Evolutionary conservation across 768 basidiomycete species (phyloP).

Genomic region (Gymnopilus junonius): DNA sequence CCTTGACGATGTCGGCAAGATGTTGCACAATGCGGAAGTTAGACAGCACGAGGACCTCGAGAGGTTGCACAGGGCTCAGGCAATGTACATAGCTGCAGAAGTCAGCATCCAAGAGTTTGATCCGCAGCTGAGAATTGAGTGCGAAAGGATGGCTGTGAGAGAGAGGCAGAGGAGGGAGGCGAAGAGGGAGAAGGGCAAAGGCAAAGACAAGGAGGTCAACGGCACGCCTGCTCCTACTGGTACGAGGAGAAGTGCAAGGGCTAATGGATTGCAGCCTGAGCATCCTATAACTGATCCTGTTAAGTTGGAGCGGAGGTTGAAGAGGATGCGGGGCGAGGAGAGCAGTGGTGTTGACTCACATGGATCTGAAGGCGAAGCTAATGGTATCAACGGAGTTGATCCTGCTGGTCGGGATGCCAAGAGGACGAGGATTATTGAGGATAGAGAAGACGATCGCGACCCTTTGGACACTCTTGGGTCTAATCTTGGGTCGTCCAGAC

Average conservation of each 20-base stretch:
- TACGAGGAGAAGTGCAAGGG: slow-evolving; percentile 71
- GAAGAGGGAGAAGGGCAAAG: slow-evolving; percentile 54
- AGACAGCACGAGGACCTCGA: slow-evolving; percentile 70
- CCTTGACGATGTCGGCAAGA: slow-evolving; percentile 80
- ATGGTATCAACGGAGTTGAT: slow-evolving; percentile 33
- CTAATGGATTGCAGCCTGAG: slow-evolving; percentile 75
- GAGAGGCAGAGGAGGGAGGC: slow-evolving; percentile 69
- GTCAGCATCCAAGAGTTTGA: slow-evolving; percentile 90
- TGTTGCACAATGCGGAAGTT: slow-evolving; percentile 74
- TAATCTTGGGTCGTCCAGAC: slow-evolving; percentile 37
- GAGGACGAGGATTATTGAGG: slow-evolving; percentile 52
- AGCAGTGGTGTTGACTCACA: slow-evolving; percentile 52
- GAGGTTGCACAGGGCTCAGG: slow-evolving; percentile 78
- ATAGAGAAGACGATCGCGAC: slow-evolving; percentile 53
- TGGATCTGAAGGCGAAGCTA: slow-evolving; percentile 57
- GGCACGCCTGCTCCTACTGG: slow-evolving; percentile 40
- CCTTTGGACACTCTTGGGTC: slow-evolving; percentile 47
- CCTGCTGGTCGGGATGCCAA: slow-evolving; percentile 55
- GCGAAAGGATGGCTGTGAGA: slow-evolving; percentile 82
- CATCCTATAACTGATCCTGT: slow-evolving; percentile 75
- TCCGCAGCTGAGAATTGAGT: slow-evolving; percentile 75
- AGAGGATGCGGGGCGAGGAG: slow-evolving; percentile 67
- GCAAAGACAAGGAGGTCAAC: slow-evolving; percentile 41
- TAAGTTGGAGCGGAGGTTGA: slow-evolving; percentile 74
- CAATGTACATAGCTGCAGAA: slow-evolving; percentile 86